Evolutionary conservation across 2,329 filamentous ascomycete genomes (phyloP), one percentile per base, ranked within the genome.

Genomic region (Botrytis tulipae): DNA sequence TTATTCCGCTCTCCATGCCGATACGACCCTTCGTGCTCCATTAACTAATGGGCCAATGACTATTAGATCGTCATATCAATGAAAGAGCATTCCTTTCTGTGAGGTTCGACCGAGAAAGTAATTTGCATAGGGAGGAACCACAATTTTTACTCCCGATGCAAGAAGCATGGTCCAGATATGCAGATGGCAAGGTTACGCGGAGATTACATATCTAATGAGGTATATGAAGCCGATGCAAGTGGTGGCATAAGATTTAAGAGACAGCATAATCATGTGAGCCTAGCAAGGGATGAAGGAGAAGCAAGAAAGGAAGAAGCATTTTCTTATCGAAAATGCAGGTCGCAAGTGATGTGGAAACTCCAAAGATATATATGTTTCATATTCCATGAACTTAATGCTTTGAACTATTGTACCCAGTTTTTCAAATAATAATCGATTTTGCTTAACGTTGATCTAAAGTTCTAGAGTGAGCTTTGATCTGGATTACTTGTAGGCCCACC

Each of bases 41-140:
- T 66, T 18, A 37, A 37, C 48, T 59, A 42, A 68, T 57, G 48
- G 35, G 35, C 46, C 35, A 40, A 40, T 46, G 57, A n/a, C 22
- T 35, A 35, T 35, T 44, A 18, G 61, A 67, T 72, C 70, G 61
- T 46, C 61, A 72, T 72, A n/a, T 66, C 60, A 32, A 42, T 57
- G 32, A 66, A 32, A 72, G 70, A 57, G 60, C 35, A n/a, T 51
- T 72, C 62, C 61, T 46, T 68, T 44, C 61, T 37, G 61, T 40
- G 60, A 54, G 70, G 40, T 59, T 70, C 57, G 60, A 67, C 32
- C 37, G 51, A 44, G 42, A 71, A 61, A 46, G 70, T 63, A 72
- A 67, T 72, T 72, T 72, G 61, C 32, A 68, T 72, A 72, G 46
- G 62, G 70, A 72, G 70, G 70, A 72, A 72, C 70, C 46, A 54